phyloP scores from a whole-genome alignment of 345 rosid genomes.

The Punica granatum region DNA sequence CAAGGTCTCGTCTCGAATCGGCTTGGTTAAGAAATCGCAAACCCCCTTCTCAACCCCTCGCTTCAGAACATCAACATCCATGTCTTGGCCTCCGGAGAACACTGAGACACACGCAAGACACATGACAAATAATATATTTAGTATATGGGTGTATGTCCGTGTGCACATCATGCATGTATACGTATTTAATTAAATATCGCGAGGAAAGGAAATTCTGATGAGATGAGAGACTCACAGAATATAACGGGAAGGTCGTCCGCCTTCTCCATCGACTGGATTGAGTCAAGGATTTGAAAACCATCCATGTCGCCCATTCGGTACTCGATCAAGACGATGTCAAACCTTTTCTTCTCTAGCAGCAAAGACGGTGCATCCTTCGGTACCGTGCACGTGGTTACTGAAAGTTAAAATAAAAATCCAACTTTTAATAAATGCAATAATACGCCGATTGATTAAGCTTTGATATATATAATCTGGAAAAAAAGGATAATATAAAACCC shows the following conservation, averaged over 20 bases:
- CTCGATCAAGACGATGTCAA: slow-evolving; percentile 7
- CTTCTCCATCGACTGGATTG: background rate
- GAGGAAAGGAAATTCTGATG: no score
- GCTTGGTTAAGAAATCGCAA: slow-evolving; percentile 7
- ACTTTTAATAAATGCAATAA: background rate
- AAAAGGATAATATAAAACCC: no score
- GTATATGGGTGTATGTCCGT: background rate
- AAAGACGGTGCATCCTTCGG: background rate
- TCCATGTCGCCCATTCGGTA: slow-evolving; percentile 8
- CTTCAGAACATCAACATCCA: background rate
- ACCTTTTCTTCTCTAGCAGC: slow-evolving; percentile 3
- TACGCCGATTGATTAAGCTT: no score
- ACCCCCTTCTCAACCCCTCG: slow-evolving; percentile 9
- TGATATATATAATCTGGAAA: no score
- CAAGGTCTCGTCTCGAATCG: slow-evolving; percentile 1
- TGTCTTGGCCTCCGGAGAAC: background rate
- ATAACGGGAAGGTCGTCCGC: slow-evolving; percentile 5
- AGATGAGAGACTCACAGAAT: background rate
- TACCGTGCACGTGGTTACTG: slow-evolving; percentile 7
- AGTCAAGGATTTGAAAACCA: slow-evolving; percentile 5
- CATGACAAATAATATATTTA: no score
- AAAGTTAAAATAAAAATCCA: background rate
- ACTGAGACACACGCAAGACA: background rate
- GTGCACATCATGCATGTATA: background rate
- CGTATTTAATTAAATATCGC: no score